A percentile compares a stretch with the other conserved stretches of the same genome.
Conservation (phyloP, 2,329 filamentous ascomycete genomes). For the Fusarium acutatum region DNA sequence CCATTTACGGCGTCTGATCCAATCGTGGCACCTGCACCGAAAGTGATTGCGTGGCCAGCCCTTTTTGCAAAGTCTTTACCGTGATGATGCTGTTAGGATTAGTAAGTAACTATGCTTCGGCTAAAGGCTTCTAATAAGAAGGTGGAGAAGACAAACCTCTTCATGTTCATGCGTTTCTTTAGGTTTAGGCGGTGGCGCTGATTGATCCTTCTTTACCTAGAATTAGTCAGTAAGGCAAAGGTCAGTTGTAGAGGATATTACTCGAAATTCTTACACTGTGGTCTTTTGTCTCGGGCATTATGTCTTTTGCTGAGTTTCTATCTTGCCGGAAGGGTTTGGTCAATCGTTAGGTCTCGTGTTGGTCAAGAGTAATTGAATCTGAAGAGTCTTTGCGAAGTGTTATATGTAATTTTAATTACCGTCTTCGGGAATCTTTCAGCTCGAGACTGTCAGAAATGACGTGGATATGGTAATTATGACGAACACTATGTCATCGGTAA, state of each 20-base stretch:
- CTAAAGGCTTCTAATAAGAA: fast-evolving
- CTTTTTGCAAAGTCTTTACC: neutral
- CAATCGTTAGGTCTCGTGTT: fast-evolving
- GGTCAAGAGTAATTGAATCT: fast-evolving
- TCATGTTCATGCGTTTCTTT: neutral
- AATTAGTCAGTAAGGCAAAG: fast-evolving
- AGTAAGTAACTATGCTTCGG: fast-evolving
- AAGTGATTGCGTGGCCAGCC: neutral
- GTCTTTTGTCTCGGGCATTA: neutral
- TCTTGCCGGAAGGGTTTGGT: fast-evolving
- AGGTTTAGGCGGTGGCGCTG: neutral
- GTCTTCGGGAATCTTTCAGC: fast-evolving
- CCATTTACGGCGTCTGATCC: neutral
- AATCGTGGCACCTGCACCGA: neutral
- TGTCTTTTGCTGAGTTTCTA: neutral
- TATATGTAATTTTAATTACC: fast-evolving
- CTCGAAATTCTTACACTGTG: neutral
- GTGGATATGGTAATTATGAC: neutral
- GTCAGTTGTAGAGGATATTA: fast-evolving
- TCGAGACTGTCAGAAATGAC: neutral
- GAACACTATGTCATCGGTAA: neutral
- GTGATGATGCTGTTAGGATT: neutral
- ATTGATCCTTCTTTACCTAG: neutral
- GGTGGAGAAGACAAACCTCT: neutral
- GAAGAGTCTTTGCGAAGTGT: neutral